Evolutionary conservation across 306 rosid genomes (phyloP).

Genomic region (Trifolium fragiferum): DNA sequence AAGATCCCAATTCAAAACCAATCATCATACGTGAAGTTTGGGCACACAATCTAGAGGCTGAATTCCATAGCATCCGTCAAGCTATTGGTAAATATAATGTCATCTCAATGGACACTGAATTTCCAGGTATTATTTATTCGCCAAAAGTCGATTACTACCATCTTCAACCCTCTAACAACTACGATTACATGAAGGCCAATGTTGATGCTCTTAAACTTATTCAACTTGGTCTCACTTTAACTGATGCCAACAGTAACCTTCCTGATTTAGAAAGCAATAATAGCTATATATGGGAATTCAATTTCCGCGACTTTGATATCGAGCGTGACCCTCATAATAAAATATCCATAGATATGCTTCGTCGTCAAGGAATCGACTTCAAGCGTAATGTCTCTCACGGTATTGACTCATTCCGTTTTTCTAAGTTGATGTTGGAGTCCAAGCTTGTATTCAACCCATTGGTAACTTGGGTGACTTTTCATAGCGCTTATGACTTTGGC

Average conservation of each 20-base stretch:
- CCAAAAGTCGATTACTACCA: too few relatives aligned
- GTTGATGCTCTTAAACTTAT: too few relatives aligned
- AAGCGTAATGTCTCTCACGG: not conserved
- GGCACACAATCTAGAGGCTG: too few relatives aligned
- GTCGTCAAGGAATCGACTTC: not conserved
- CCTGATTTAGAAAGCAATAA: not conserved
- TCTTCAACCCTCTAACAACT: too few relatives aligned
- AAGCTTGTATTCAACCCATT: not conserved
- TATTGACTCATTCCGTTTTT: not conserved
- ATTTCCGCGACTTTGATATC: not conserved
- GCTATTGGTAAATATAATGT: too few relatives aligned
- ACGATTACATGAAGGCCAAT: too few relatives aligned
- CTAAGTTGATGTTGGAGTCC: not conserved
- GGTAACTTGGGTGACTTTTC: not conserved
- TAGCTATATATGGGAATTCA: not conserved
- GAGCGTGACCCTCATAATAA: not conserved
- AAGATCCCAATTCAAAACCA: too few relatives aligned
- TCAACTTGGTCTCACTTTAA: not conserved
- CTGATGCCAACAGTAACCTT: not conserved
- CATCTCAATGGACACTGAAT: too few relatives aligned
- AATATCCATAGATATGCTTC: not conserved
- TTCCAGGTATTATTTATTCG: too few relatives aligned
- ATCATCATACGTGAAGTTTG: too few relatives aligned
- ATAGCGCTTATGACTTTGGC: not conserved
- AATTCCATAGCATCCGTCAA: too few relatives aligned